Conservation (phyloP, 306 rosid genomes). For the Sindora glabra region DNA sequence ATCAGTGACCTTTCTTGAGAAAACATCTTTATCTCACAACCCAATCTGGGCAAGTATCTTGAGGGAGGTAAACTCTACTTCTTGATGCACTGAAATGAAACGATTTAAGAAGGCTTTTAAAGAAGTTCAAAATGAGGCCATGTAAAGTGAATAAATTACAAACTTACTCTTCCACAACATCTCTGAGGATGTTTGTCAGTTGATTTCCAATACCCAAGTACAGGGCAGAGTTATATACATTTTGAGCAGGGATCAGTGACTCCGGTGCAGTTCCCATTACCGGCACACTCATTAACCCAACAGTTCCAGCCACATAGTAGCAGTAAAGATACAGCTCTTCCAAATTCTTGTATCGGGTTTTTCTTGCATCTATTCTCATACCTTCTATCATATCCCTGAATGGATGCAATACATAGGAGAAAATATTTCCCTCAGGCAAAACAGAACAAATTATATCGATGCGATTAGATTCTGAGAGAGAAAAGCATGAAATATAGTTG, state of each 20-base stretch:
- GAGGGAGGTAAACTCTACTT: conserved; percentile 88
- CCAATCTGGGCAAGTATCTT: conserved; percentile 81
- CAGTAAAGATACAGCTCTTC: conserved; percentile 54
- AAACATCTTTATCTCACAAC: conserved; percentile 46
- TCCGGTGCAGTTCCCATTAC: conserved; percentile 45
- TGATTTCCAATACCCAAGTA: conserved; percentile 35
- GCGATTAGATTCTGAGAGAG: background rate
- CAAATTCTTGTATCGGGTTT: conserved; percentile 42
- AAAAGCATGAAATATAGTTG: too few relatives aligned
- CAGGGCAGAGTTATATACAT: conserved; percentile 52
- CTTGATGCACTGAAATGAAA: conserved; percentile 61
- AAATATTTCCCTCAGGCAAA: background rate
- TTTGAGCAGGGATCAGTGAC: conserved; percentile 37
- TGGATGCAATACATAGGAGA: conserved; percentile 36
- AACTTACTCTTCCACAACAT: conserved; percentile 90
- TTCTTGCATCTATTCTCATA: conserved; percentile 46
- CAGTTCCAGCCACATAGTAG: conserved; percentile 58
- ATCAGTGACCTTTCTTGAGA: conserved; percentile 49
- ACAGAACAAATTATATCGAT: background rate
- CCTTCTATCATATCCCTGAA: conserved; percentile 53
- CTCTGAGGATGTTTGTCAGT: conserved; percentile 84
- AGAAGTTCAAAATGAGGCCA: too few relatives aligned
- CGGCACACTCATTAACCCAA: conserved; percentile 56
- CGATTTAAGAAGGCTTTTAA: too few relatives aligned
- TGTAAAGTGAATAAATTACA: background rate